phyloP scores from a whole-genome alignment of 2,329 filamentous ascomycete species.

The Claviceps sp. region DNA sequence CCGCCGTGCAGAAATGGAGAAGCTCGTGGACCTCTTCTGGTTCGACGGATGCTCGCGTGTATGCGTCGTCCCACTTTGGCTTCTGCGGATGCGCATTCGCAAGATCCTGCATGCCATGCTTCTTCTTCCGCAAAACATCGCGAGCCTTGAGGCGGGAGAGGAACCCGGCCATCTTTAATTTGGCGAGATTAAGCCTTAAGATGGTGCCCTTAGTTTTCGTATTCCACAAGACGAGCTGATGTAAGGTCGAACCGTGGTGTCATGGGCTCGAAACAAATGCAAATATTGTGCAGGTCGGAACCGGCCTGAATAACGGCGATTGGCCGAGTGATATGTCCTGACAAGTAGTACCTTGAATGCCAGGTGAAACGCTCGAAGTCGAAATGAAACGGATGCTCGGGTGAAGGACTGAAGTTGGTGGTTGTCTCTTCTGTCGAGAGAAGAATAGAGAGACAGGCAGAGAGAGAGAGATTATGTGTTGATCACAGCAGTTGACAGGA shows the following conservation, averaged over 20 bases:
- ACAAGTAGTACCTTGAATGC: neutral
- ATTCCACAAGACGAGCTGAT: neutral
- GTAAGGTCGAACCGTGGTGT: neutral
- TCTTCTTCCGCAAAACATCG: conserved; percentile 58
- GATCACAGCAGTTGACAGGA: neutral
- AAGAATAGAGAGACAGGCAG: neutral
- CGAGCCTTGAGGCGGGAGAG: conserved; percentile 61
- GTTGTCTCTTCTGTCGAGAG: neutral
- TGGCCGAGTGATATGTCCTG: neutral
- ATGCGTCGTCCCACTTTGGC: conserved; percentile 79
- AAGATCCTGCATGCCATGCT: conserved; percentile 40
- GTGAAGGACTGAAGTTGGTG: neutral
- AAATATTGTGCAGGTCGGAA: neutral
- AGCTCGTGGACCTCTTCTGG: conserved; percentile 87
- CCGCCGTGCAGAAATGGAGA: conserved; percentile 69
- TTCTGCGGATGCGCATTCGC: conserved; percentile 46
- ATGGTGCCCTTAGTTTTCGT: neutral
- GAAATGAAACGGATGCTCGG: neutral
- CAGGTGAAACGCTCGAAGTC: neutral
- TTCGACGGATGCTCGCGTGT: conserved; percentile 66
- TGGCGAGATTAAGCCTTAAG: neutral
- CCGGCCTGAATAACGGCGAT: neutral
- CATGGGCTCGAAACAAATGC: neutral
- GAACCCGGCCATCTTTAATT: conserved; percentile 38
- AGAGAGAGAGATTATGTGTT: neutral